Base-by-base conservation (phyloP, 768 basidiomycete species). In the Polyporus arcularius region DNA sequence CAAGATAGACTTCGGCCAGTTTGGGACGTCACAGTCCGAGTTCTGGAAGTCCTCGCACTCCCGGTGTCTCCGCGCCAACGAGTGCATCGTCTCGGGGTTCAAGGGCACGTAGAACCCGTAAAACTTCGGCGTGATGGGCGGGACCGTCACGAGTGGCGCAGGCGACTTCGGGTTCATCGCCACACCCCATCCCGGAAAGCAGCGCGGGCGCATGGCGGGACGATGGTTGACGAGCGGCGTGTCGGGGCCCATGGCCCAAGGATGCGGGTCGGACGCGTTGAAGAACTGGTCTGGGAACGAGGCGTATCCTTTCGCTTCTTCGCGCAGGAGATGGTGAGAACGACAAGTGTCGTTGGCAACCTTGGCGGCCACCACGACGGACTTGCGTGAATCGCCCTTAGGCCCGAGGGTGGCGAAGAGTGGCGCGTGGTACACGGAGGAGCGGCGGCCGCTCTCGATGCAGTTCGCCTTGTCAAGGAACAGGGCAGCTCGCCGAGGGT, bases 111-210 rank as follows among this genome's bases (percentile, higher is more conserved):
- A 88, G 68, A 82, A 84, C 1, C 87, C 86, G 63, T 85, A 88
- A 68, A 82, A 88, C 66, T 85, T 83, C 0, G 87, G 86, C 3
- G 84, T 80, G 42, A 86, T 47, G 0, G 86, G 78, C 46, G 10
- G 26, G 4, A 40, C 40, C 57, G 16, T 51, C 16, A 3, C 31
- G 12, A 18, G 14, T 7, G 18, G 53, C 11, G 40, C 28, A 7
- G 53, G 41, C 12, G 40, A 35, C 30, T 45, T 43, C 42, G 53
- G 53, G 39, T 16, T 10, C 32, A 26, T 53, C 42, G 30, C 30
- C 12, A 26, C 42, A 21, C 16, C 53, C 53, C 53, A 55, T 10
- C 41, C 41, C 11, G 28, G 53, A 16, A 55, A 55, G 26, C 9
- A 21, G 26, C 53, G 21, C 26, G 41, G 43, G 30, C 40, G 53